Evolutionary conservation across 2,329 filamentous ascomycete genomes (phyloP), one percentile per base, ranked within the genome.

Genomic region (Microdochium bolleyi): DNA sequence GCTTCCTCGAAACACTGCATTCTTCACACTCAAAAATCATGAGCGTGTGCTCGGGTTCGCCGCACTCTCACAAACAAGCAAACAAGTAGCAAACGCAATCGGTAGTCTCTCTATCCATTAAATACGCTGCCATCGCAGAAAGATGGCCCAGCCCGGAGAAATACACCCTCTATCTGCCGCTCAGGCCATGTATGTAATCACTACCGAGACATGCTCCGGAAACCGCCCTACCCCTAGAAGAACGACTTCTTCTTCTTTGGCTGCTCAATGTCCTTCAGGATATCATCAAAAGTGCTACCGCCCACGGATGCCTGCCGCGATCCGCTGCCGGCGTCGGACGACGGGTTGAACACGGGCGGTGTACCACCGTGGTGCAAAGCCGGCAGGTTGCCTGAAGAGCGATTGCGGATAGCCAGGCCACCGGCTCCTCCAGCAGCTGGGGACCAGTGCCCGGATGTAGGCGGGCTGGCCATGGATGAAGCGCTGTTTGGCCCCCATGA

Each of bases 261-360:
- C 55, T 63, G 64, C 38, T 62, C 53, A 54, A 67, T 62, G 19
- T 66, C 63, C 51, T 67, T 67, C 16, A 68, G 51, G 49, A 68
- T 68, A 37, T 68, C 65, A 24, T 68, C 66, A 54, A 68, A 68
- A 2, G 66, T 68, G 52, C 64, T 67, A 19, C 62, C 63, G 8
- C 63, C 61, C 0, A 59, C 57, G 2, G 62, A 59, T 9, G 14
- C 32, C 30, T 27, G 16, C 41, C 21, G 25, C n/a, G 30, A 37
- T 7, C 30, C 30, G 22, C 21, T 37, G 13, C 19, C 41, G 16
- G 10, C 41, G 19, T 21, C 9, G 37, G 60, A 55, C 25, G 53
- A 56, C 24, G 54, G 51, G 14, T 27, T 37, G 37, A 11, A 13
- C 11, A 41, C 19, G 7, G 37, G 37, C n/a, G 41, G 41, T 24